Conservation (phyloP, 257 asterid genomes). For the Salvia rosmarinus region DNA sequence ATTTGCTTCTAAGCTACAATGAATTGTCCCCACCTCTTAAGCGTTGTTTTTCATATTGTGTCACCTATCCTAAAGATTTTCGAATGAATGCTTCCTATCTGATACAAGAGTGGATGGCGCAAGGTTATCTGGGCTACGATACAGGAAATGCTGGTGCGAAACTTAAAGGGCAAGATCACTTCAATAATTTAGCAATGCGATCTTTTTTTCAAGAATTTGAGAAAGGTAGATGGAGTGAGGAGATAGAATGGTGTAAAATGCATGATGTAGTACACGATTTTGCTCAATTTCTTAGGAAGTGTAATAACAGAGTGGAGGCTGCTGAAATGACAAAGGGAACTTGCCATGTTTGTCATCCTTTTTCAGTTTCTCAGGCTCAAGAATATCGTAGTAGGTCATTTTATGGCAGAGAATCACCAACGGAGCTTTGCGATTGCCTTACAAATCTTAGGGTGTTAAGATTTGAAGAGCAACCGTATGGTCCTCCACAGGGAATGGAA, state of each 20-base stretch:
- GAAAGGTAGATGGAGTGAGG: too few relatives aligned
- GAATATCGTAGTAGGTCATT: conserved; percentile 11
- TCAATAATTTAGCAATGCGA: conserved; percentile 28
- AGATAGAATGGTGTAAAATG: conserved; percentile 13
- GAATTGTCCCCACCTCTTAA: too few relatives aligned
- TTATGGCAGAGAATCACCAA: background rate
- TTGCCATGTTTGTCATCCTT: background rate
- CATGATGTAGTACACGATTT: conserved; percentile 38
- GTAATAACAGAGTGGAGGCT: too few relatives aligned
- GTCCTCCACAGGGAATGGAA: background rate
- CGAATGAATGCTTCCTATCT: too few relatives aligned
- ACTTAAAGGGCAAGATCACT: conserved; percentile 34
- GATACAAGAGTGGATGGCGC: too few relatives aligned
- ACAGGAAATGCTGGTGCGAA: too few relatives aligned
- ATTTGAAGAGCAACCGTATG: too few relatives aligned
- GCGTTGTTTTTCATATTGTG: too few relatives aligned
- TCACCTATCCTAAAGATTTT: too few relatives aligned
- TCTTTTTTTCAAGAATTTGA: conserved; percentile 29
- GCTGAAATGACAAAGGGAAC: background rate
- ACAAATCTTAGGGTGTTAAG: too few relatives aligned
- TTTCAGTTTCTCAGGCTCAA: background rate
- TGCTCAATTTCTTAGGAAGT: conserved; percentile 14
- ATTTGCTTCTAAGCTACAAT: too few relatives aligned
- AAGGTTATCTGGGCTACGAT: conserved; percentile 26
- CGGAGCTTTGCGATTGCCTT: too few relatives aligned